These are phyloP conservation scores for Trypethelium eluteriae DNA, from an alignment of 495 filamentous ascomycete genomes.

Conservation along the genomic window DNA sequence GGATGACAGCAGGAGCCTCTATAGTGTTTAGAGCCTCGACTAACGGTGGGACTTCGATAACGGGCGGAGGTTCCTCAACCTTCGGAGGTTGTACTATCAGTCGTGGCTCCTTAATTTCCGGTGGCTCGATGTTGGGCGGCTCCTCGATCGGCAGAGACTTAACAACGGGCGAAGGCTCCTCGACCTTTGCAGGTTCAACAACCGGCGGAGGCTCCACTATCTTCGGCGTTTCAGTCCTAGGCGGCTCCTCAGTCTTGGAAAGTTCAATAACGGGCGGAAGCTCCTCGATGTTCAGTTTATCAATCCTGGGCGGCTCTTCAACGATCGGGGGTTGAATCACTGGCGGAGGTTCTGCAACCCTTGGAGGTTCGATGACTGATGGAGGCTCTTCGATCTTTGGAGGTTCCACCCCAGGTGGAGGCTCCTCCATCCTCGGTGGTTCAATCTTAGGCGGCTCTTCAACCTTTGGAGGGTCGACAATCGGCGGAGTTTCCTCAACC, in stretches of 20 bases:
- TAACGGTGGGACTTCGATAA: neutral
- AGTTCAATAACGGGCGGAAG: neutral
- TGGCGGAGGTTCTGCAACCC: neutral
- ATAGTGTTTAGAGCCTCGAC: neutral
- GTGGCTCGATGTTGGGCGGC: neutral
- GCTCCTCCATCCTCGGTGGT: neutral
- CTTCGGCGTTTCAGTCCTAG: neutral
- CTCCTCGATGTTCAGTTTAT: neutral
- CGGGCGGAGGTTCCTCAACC: conserved; percentile 1
- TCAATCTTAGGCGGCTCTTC: neutral
- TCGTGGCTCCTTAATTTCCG: neutral
- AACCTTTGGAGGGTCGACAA: neutral
- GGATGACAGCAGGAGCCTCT: neutral
- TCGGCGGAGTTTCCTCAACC: neutral
- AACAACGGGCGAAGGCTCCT: neutral
- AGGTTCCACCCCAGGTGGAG: neutral
- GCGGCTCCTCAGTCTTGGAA: neutral
- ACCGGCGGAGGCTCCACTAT: neutral
- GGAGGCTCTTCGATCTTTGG: neutral
- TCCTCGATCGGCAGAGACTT: neutral
- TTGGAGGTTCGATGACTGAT: neutral
- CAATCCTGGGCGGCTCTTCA: neutral
- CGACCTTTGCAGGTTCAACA: neutral
- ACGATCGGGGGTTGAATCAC: neutral
- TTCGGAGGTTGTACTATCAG: neutral